Percentiles rank a stretch among this genome's conserved stretches.
phyloP scores from a whole-genome alignment of 169 alveolate species.

The Neospora caninum region DNA sequence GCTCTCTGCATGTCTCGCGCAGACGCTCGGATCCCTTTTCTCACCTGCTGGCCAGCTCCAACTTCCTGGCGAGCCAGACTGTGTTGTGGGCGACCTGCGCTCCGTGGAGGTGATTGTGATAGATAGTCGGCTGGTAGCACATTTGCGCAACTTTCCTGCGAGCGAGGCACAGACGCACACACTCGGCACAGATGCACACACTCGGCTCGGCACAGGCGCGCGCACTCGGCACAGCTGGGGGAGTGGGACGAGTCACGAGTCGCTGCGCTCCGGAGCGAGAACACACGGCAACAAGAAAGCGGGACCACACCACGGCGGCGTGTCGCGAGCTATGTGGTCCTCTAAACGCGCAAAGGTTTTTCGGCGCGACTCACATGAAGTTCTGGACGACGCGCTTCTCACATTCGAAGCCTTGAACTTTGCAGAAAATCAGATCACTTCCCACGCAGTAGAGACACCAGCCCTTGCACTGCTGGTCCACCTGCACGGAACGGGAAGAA shows the following conservation, averaged over 20 bases:
- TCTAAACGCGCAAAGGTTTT: too few species aligned
- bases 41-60: slow-evolving; percentile 56
- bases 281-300: neutral
- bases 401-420: slow-evolving; percentile 24
- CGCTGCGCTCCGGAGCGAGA: neutral
- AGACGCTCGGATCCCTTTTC: too few species aligned
- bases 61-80: slow-evolving; percentile 69
- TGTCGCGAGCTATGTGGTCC: too few species aligned
- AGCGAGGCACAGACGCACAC: neutral
- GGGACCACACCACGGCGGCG: too few species aligned
- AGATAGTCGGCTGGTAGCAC: slow-evolving; percentile 48
- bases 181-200: neutral
- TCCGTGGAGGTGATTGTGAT: slow-evolving; percentile 64
- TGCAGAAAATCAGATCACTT: neutral
- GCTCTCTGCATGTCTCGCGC: too few species aligned
- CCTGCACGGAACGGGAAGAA: neutral
- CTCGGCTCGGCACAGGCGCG: too few species aligned
- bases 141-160: slow-evolving; percentile 16
- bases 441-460: slow-evolving; percentile 41
- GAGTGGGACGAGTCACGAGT: neutral
- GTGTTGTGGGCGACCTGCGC: slow-evolving; percentile 76
- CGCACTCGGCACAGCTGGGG: neutral
- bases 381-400: neutral
- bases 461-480: slow-evolving; percentile 30
- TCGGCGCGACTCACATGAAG: neutral